Base-by-base conservation (phyloP, 2,329 filamentous ascomycete species). In the Verticillium albo-atrum region DNA sequence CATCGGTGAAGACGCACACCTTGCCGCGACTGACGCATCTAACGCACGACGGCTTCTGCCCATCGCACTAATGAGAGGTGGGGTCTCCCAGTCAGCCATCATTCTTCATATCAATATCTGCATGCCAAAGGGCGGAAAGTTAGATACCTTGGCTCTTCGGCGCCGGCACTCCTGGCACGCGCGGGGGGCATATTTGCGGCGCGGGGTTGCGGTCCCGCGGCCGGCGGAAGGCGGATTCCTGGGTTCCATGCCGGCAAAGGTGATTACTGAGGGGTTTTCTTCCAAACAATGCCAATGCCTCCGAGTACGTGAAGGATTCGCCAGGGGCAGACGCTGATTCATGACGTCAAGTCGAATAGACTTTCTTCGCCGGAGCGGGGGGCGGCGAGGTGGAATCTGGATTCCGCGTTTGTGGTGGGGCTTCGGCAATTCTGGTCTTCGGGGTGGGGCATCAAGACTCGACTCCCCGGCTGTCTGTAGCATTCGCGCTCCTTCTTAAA, bases 131-230 rank as follows among this genome's bases (percentile, higher is more conserved):
- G 52, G 9, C 14, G 23, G 20, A 57, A 32, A 54, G 14, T 35
- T 57, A 56, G 15, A 34, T 64, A 73, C 73, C 68, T 75, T 75
- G 25, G 70, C 69, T 56, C 72, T 65, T 30, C 73, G 69, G 23
- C 71, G 69, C 5, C 73, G 71, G 58, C 73, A 76, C 61, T 70
- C 69, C 56, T 75, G 69, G 52, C 73, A 75, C 3, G 74, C 73
- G 35, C 68, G 69, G 3, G 62, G 57, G 12, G 62, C 64, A 51
- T 67, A 67, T 42, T 65, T 67, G 20, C 58, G 35, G 4, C 58
- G 53, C 7, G 58, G 15, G 52, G 12, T 28, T 28, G 28, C 27
- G 28, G 52, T 6, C 17, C 28, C 20, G 10, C 27, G 27, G 10
- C 9, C 27, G 14, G 9, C 14, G 54, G 32, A 42, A 55, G 12